A percentile compares a stretch with the other conserved stretches of the same genome.
These are phyloP conservation scores for Fragaria iinumae DNA, from an alignment of 306 rosid species.

Conservation along the genomic window DNA sequence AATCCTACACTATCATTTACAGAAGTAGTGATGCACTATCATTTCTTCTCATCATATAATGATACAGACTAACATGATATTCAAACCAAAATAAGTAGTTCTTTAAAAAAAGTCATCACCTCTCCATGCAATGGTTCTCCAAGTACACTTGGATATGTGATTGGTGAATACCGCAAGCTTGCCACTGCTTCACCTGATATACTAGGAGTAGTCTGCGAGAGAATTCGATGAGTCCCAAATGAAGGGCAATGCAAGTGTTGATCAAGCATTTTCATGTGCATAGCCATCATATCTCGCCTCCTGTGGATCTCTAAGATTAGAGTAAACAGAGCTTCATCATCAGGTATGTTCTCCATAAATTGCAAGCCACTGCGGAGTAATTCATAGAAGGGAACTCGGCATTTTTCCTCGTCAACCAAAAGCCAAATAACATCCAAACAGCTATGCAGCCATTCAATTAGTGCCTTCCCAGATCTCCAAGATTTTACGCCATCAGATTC, in stretches of 20 bases:
- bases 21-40: neutral
- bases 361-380: slow-evolving; percentile 89
- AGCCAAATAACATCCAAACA: slow-evolving; percentile 99
- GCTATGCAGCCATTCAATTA: slow-evolving; percentile 92
- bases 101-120: slow-evolving; percentile 51
- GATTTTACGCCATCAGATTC: slow-evolving; percentile 58
- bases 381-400: slow-evolving; percentile 95
- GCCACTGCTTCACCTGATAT: slow-evolving; percentile 59
- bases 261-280: slow-evolving; percentile 99
- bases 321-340: slow-evolving; percentile 88
- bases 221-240: slow-evolving; percentile 83
- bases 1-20: slow-evolving; percentile 9
- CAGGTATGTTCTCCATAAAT: slow-evolving; percentile 89
- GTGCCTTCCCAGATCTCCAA: slow-evolving; percentile 81
- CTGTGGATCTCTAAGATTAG: slow-evolving; percentile 93
- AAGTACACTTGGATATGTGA: slow-evolving; percentile 91
- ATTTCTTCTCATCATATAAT: neutral
- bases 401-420: slow-evolving; percentile 86
- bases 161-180: slow-evolving; percentile 77
- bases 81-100: slow-evolving; percentile 13
- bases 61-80: neutral
- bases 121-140: slow-evolving; percentile 98
- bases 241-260: slow-evolving; percentile 99
- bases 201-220: slow-evolving; percentile 62
- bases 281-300: slow-evolving; percentile 98